Percentiles rank a stretch among this genome's conserved stretches.
These are phyloP conservation scores for Stagonosporopsis cucurbitacearum DNA, from an alignment of 2,329 filamentous ascomycete genomes.

Conservation along the genomic window DNA sequence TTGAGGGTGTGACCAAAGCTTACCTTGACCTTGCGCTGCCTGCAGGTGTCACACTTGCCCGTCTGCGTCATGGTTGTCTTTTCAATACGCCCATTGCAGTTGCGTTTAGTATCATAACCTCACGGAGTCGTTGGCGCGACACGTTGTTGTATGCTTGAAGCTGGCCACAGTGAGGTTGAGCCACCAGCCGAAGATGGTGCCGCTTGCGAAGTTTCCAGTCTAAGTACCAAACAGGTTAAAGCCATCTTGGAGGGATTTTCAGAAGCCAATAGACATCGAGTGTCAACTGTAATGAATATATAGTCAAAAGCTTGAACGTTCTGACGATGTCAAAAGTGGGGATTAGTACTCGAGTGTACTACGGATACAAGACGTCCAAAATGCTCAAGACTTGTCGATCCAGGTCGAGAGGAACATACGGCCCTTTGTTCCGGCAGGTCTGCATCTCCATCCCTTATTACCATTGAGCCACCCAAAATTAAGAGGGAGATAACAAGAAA, in stretches of 20 bases:
- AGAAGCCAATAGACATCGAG: neutral
- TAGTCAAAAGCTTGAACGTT: no score
- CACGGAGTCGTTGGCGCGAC: neutral
- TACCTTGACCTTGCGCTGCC: conserved; percentile 43
- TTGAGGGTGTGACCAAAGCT: neutral
- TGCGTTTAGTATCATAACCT: neutral
- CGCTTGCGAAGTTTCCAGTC: neutral
- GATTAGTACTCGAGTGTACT: no score
- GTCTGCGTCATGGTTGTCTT: conserved; percentile 34
- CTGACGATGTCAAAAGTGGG: no score
- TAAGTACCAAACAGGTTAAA: neutral
- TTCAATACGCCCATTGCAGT: neutral
- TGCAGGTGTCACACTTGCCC: conserved; percentile 42
- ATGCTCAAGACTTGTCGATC: no score
- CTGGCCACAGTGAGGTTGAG: neutral
- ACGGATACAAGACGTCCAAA: no score
- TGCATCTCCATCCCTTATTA: no score
- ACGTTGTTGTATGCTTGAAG: neutral
- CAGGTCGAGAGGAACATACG: no score
- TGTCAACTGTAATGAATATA: neutral
- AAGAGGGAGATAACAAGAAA: no score
- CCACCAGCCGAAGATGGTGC: neutral
- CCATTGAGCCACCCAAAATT: no score
- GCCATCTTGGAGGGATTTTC: neutral
- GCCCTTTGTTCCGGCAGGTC: no score